Base-by-base conservation (phyloP, 2,329 filamentous ascomycete genomes). In the Hymenoscyphus repandus region DNA sequence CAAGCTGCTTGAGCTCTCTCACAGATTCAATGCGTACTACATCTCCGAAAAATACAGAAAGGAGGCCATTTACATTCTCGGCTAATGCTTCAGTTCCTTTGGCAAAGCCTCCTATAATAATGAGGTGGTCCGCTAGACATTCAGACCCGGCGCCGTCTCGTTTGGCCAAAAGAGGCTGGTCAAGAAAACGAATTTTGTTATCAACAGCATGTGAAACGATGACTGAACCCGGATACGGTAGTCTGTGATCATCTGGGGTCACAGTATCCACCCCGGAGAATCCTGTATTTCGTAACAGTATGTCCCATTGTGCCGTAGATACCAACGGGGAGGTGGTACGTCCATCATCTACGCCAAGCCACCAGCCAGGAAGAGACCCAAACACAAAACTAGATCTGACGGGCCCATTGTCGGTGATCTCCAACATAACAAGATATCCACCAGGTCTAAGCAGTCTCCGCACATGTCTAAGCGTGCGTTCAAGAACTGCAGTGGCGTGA, bases 181-280 rank as follows among this genome's bases (percentile, higher is more conserved):
- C 63, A 9, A 69, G 45, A 20, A 62, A 56, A 2, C 45, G 43
- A 6, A 68, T 37, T 2, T 54, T 55, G 5, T 64, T 52, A 50
- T 70, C 63, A 1, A 69, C 58, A 1, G 69, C 69, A 39, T 70
- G 68, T 1, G 65, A 54, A 2, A 62, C 40, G 41, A 69, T 61
- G 2, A 69, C 58, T 5, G 61, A 62, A 2, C 59, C 56, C 0
- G 45, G 47, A 13, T n/a, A 40, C 10, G 38, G 17, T 4, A 53
- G 18, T 6, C 12, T 20, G n/a, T 53, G 48, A 3, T 34, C 18
- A 15, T 55, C 27, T 15, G 53, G 51, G 1, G 60, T 59, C 17
- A 53, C 40, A 2, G 58, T 46, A 44, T 66, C 64, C 17, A 64
- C 45, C 11, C 65, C 65, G 1, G 62, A 61, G 53, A 67, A 68